These are phyloP conservation scores for Rosa rugosa DNA, from an alignment of 306 rosid species.

Conservation along the genomic window DNA sequence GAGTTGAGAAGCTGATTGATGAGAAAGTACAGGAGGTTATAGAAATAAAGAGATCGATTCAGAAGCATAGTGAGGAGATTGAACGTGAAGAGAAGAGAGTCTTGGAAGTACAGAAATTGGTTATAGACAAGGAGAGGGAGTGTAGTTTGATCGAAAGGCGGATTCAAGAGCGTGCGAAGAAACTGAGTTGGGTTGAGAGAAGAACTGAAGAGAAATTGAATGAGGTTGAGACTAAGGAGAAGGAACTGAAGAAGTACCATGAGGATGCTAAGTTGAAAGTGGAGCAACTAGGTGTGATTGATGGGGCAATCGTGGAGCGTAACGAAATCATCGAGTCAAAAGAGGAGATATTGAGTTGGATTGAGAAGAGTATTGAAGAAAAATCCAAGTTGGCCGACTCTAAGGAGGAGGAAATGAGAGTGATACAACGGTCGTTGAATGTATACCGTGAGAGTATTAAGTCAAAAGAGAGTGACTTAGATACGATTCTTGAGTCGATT, in stretches of 20 bases:
- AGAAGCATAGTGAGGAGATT: slow-evolving; percentile 38
- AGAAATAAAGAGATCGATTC: slow-evolving; percentile 22
- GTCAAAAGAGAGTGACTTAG: not conserved
- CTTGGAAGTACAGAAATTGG: slow-evolving; percentile 12
- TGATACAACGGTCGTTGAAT: not conserved
- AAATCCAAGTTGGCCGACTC: not conserved
- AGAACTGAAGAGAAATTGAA: not conserved
- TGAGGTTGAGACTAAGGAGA: slow-evolving; percentile 10
- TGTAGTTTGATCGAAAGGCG: slow-evolving; percentile 1
- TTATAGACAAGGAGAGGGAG: slow-evolving; percentile 39
- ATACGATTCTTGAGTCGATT: not conserved
- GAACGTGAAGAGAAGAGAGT: slow-evolving; percentile 22
- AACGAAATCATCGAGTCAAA: not conserved
- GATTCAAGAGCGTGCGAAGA: slow-evolving; percentile 25
- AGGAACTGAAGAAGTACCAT: not conserved
- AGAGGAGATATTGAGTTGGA: not conserved
- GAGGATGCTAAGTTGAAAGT: not conserved
- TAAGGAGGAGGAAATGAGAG: not conserved
- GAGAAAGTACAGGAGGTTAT: slow-evolving; percentile 23
- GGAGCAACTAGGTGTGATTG: not conserved
- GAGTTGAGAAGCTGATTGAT: slow-evolving; percentile 10
- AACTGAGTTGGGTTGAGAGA: slow-evolving; percentile 14
- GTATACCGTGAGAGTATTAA: not conserved
- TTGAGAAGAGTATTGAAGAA: not conserved
- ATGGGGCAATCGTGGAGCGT: not conserved